Percentiles rank a stretch among this genome's conserved stretches.
These are phyloP conservation scores for Exophiala mesophila DNA, from an alignment of 2,329 filamentous ascomycete species.

Conservation along the genomic window DNA sequence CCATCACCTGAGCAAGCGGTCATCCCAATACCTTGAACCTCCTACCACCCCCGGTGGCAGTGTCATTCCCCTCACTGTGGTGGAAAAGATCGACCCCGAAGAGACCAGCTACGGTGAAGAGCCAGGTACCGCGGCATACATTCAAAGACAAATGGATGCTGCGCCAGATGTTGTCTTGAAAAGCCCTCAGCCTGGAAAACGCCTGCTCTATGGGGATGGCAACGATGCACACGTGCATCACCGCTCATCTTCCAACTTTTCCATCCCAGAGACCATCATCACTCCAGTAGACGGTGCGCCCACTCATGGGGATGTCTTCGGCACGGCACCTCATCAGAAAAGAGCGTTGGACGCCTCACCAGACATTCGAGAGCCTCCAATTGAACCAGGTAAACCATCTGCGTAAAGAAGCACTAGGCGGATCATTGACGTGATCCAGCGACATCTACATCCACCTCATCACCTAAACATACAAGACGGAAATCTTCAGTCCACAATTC, in stretches of 20 bases:
- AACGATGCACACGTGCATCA: not conserved
- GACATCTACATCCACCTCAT: constrained; percentile 52
- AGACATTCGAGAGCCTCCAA: constrained; percentile 40
- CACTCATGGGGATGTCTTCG: constrained; percentile 31
- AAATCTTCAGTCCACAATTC: constrained; percentile 22
- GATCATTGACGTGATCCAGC: constrained; percentile 58
- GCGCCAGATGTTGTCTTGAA: constrained; percentile 54
- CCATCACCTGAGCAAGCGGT: constrained; percentile 37
- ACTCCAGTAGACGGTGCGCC: constrained; percentile 40
- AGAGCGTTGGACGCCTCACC: constrained; percentile 40
- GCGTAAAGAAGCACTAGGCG: constrained; percentile 40
- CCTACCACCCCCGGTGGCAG: constrained; percentile 49
- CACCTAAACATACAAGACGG: constrained; percentile 30
- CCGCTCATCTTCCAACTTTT: constrained; percentile 9
- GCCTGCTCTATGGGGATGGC: constrained; percentile 8
- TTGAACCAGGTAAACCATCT: constrained; percentile 53
- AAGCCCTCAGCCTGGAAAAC: constrained; percentile 29
- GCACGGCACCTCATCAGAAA: constrained; percentile 37
- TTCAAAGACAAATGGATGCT: constrained; percentile 54
- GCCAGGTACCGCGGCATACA: constrained; percentile 55
- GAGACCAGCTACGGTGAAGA: constrained; percentile 57
- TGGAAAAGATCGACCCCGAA: constrained; percentile 57
- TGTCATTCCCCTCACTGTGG: constrained; percentile 54
- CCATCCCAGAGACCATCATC: constrained; percentile 41
- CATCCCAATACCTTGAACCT: constrained; percentile 38